Percentiles rank a stretch among this genome's conserved stretches.
Evolutionary conservation across 225 moss, liverwort and hornwort species (phyloP).

Genomic region (Pseudoscleropodium purum): DNA sequence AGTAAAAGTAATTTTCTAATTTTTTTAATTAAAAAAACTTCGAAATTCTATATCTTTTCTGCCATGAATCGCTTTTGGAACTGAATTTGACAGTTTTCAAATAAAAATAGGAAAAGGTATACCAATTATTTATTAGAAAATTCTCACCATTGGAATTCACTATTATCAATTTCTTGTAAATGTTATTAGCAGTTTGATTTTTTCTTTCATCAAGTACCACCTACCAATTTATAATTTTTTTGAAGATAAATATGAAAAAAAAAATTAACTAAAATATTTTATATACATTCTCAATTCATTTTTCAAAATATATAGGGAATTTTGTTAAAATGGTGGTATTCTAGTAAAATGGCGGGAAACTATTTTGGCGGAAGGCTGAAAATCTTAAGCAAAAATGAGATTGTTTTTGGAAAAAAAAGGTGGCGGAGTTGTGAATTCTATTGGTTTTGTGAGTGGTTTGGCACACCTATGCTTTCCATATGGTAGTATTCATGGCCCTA

Average conservation of each 20-base stretch:
- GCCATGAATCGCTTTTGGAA: not conserved
- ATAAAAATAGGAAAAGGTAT: not conserved
- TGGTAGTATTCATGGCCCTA: no score
- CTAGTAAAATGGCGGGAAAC: no score
- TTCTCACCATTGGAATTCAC: not conserved
- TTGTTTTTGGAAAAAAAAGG: no score
- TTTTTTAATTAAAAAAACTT: no score
- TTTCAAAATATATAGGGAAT: not conserved
- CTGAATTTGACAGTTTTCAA: not conserved
- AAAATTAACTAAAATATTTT: not conserved
- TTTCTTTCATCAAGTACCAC: not conserved
- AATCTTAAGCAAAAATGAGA: no score
- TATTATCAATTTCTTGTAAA: not conserved
- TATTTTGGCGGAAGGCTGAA: no score
- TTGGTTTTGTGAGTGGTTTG: no score
- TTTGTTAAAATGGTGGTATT: no score
- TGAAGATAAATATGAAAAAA: not conserved
- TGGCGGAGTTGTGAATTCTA: no score
- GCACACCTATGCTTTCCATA: no score
- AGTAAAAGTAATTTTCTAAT: no score
- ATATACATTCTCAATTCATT: rapidly evolving
- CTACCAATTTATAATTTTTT: not conserved
- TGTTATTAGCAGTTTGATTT: rapidly evolving
- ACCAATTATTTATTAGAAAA: not conserved
- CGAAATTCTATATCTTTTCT: no score